These are phyloP conservation scores for Myxozyma geophila DNA, from an alignment of 805 yeast genomes.

Conservation along the genomic window DNA sequence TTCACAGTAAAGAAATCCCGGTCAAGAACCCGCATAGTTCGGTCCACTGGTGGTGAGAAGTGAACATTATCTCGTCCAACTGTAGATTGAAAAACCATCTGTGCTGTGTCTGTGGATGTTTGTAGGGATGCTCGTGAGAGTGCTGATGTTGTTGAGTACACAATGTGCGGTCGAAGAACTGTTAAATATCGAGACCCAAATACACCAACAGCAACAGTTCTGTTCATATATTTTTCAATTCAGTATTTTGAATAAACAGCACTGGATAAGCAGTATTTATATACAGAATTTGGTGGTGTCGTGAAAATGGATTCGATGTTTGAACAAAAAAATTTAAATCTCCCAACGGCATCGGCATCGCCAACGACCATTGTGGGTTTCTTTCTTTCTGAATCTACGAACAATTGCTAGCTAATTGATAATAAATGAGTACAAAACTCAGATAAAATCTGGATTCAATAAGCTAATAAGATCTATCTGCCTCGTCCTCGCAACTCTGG, in stretches of 20 bases:
- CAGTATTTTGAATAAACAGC: not conserved
- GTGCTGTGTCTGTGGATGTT: not conserved
- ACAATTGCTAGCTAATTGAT: no score
- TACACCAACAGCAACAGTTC: no score
- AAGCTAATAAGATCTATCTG: not conserved
- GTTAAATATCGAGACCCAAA: no score
- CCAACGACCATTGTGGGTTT: not conserved
- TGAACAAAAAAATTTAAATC: not conserved
- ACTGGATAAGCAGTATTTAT: not conserved
- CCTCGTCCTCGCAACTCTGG: not conserved
- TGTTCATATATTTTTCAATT: not conserved
- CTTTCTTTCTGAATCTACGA: no score
- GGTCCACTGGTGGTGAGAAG: slow-evolving; percentile 13
- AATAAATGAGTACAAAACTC: not conserved
- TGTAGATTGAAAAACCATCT: not conserved
- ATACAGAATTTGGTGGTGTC: no score
- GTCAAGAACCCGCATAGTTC: slow-evolving; percentile 55
- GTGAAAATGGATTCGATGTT: not conserved
- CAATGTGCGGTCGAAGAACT: no score
- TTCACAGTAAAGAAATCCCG: slow-evolving; percentile 61
- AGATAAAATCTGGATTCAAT: not conserved
- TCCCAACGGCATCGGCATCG: slow-evolving; percentile 3
- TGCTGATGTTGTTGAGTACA: not conserved
- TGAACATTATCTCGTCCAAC: slow-evolving; percentile 8
- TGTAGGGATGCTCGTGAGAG: not conserved